Conservation (phyloP, 768 basidiomycete genomes). For the Suillus tomentosus region DNA sequence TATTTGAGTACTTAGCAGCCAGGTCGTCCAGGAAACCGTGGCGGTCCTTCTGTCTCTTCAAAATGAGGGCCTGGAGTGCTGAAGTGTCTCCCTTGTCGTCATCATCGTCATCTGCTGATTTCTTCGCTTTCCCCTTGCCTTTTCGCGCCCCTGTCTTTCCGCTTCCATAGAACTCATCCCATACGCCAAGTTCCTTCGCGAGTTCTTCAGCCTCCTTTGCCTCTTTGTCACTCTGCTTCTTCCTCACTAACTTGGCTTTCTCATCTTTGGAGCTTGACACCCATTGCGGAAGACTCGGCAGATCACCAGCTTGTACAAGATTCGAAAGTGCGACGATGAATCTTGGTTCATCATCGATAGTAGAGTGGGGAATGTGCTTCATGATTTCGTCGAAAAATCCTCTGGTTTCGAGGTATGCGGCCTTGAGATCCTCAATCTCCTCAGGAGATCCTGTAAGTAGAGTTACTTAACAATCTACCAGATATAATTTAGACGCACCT, state of each 20-base stretch:
- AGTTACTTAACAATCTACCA: neutral
- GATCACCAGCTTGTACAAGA: constrained; percentile 61
- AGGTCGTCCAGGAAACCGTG: constrained; percentile 75
- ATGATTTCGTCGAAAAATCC: constrained; percentile 85
- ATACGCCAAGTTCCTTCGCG: constrained; percentile 88
- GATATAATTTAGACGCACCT: constrained; percentile 46
- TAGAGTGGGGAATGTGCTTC: constrained; percentile 84
- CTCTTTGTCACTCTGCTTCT: constrained; percentile 76
- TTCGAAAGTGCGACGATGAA: constrained; percentile 70
- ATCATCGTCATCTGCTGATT: constrained; percentile 27
- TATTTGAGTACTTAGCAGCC: constrained; percentile 70
- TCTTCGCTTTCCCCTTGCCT: constrained; percentile 53
- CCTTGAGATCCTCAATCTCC: constrained; percentile 77
- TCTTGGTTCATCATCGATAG: constrained; percentile 81
- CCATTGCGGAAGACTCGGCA: constrained; percentile 66
- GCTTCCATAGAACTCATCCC: constrained; percentile 90
- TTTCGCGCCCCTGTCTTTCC: constrained; percentile 67
- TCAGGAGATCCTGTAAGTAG: constrained; percentile 71
- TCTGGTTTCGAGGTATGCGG: constrained; percentile 66
- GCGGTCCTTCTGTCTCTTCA: constrained; percentile 71
- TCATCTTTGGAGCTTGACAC: constrained; percentile 71
- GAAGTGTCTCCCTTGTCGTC: constrained; percentile 61
- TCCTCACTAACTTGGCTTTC: constrained; percentile 72
- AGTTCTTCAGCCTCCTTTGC: constrained; percentile 81
- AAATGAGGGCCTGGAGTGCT: constrained; percentile 77